Conservation (phyloP, 2,329 filamentous ascomycete species). For the Polytolypa hystricis region DNA sequence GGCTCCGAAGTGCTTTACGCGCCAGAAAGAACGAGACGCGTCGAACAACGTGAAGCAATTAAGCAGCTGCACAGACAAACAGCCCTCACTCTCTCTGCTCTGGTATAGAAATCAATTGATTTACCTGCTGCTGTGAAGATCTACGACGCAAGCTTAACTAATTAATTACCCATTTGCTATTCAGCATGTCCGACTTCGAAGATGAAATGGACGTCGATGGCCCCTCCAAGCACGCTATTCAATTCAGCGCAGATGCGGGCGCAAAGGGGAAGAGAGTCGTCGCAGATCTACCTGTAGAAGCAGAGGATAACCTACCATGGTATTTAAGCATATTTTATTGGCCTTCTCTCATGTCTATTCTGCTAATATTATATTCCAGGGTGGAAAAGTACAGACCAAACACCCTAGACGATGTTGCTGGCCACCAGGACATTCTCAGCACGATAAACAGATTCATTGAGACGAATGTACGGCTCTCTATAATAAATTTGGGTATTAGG, state of each 20-base stretch:
- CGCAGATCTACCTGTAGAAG: conserved; percentile 86
- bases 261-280: conserved; percentile 83
- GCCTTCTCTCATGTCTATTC: background rate
- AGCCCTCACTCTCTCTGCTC: background rate
- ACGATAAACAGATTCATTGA: conserved; percentile 98
- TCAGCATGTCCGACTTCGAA: conserved; percentile 43
- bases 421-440: conserved; percentile 91
- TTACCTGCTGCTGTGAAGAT: conserved; percentile 1
- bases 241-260: conserved; percentile 60
- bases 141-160: background rate
- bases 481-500: conserved; percentile 3
- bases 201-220: conserved; percentile 62
- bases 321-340: conserved; percentile 25
- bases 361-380: conserved; percentile 39
- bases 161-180: background rate
- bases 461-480: conserved; percentile 50
- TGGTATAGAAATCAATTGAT: background rate
- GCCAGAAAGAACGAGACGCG: conserved; percentile 21
- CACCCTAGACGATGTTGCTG: conserved; percentile 82
- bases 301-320: conserved; percentile 91
- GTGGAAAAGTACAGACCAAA: conserved; percentile 94
- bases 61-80: background rate
- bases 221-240: conserved; percentile 39
- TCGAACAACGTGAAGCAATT: conserved; percentile 10
- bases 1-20: conserved; percentile 32